phyloP scores from a whole-genome alignment of 2,329 filamentous ascomycete species.

The Aspergillus persii region DNA sequence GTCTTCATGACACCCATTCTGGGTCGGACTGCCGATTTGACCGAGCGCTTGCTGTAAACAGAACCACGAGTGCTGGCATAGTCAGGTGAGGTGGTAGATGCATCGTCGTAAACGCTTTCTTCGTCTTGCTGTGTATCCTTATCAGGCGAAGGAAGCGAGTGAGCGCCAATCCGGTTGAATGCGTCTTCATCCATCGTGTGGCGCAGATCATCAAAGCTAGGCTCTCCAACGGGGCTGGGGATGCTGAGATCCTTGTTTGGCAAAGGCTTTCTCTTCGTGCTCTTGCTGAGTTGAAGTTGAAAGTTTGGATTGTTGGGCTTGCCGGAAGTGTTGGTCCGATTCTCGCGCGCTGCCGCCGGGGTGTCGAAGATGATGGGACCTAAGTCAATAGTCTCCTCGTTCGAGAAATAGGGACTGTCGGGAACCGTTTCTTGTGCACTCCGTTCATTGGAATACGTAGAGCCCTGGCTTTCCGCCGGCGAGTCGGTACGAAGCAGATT shows the following conservation, averaged over 20 bases:
- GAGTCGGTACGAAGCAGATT: constrained; percentile 34
- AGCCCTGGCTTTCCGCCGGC: constrained; percentile 41
- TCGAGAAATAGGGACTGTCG: constrained; percentile 22
- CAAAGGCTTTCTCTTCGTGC: constrained; percentile 54
- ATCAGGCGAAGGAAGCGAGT: constrained; percentile 26
- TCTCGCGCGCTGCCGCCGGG: constrained; percentile 16
- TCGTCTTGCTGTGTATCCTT: constrained; percentile 31
- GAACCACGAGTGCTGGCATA: constrained; percentile 70
- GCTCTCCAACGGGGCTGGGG: constrained; percentile 29
- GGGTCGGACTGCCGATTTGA: constrained; percentile 53
- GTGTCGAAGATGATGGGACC: constrained; percentile 7
- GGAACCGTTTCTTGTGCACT: constrained; percentile 42
- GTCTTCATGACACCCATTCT: constrained; percentile 79
- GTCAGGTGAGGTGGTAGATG: constrained; percentile 67
- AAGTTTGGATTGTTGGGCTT: constrained; percentile 13
- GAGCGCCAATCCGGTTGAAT: constrained; percentile 48
- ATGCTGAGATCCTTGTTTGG: constrained; percentile 28
- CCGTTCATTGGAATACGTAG: constrained; percentile 33
- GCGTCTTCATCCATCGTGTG: constrained; percentile 49
- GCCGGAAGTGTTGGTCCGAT: constrained; percentile 10
- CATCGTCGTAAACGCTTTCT: constrained; percentile 57
- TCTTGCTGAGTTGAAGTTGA: constrained; percentile 42
- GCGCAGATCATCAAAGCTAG: constrained; percentile 42
- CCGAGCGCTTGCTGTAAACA: constrained; percentile 42
- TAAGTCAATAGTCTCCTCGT: constrained; percentile 2